Conservation (phyloP, 768 basidiomycete genomes). For the Pholiota microspora region DNA sequence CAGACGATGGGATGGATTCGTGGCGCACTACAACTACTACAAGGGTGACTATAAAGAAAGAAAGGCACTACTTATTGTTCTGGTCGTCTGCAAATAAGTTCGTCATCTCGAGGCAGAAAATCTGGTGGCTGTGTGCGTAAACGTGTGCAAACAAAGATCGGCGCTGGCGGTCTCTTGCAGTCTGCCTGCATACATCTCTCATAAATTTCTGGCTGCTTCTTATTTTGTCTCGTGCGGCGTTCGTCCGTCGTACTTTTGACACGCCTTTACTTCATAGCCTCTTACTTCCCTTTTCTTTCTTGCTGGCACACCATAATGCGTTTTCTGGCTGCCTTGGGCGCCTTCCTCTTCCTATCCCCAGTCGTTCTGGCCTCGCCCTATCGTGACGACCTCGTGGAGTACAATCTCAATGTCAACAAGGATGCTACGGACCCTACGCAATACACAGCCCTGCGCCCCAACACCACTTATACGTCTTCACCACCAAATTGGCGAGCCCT, state of each 20-base stretch:
- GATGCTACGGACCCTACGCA: conserved; percentile 45
- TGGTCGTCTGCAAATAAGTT: not conserved
- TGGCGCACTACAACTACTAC: not conserved
- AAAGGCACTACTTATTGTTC: not conserved
- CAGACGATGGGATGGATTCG: not conserved
- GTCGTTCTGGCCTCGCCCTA: conserved; percentile 62
- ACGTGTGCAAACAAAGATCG: conserved; percentile 18
- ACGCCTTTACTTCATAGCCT: conserved; percentile 11
- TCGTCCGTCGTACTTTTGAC: not conserved
- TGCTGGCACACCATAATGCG: conserved; percentile 35
- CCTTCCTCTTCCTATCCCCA: conserved; percentile 35
- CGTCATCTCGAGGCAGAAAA: not conserved
- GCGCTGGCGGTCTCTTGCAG: conserved; percentile 14
- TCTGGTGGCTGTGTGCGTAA: conserved; percentile 13
- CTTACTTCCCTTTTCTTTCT: conserved; percentile 15
- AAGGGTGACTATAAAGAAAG: not conserved
- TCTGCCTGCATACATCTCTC: not conserved
- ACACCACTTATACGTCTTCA: conserved; percentile 70
- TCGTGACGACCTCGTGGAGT: conserved; percentile 59
- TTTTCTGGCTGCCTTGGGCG: conserved; percentile 42
- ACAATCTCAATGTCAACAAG: conserved; percentile 80
- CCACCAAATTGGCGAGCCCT: conserved; percentile 84
- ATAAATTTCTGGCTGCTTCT: not conserved
- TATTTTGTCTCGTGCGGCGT: conserved; percentile 3
- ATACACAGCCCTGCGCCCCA: conserved; percentile 59